Base-by-base conservation (phyloP, 2,329 filamentous ascomycete species). In the Knoxdaviesia proteae region DNA sequence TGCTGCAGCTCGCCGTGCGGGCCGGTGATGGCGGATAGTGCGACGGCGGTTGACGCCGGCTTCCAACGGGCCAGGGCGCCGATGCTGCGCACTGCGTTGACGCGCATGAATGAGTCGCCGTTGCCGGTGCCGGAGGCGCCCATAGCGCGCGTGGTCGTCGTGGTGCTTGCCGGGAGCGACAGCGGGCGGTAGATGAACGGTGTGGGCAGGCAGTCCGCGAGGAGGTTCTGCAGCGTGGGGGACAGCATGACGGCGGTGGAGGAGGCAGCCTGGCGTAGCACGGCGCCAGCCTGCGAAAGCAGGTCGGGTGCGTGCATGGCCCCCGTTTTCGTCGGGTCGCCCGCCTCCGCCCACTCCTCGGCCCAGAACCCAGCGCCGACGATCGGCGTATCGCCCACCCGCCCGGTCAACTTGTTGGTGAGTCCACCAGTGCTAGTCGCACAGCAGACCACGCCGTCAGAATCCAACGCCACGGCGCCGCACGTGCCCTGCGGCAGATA, bases 311-410 rank as follows among this genome's bases (percentile, higher is more conserved):
- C 35, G 2, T 49, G 34, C 3, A 44, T 49, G 44, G 5, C 49
- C 6, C 20, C 20, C 20, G 20, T 2, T 20, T 20, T 20, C 20
- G 20, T 20, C 20, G 56, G 52, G 35, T 60, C 56, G 1, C 57
- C 57, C 2, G 63, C 58, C 44, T 77, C 70, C 6, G 59, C 58
- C 84, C 84, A 93, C 50, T 86, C 73, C 55, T 92, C 86, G 0
- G 86, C 84, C 84, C 84, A 94, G 57, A 86, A 94, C 0, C 86
- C 86, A 1, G 84, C 80, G 0, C 86, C 86, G 0, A 86, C 62
- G 0, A 79, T 80, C 0, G 86, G 84, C 7, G 86, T 94, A 54
- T 94, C 86, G 0, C 86, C 86, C 48, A 93, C 78, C 20, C 86
- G 67, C 0, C 84, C 86, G 0, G 82, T 81, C 43, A 88, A 61